Evolutionary conservation across 257 asterid species (phyloP), one percentile per base, ranked within the genome.

Genomic region (Orobanche coerulescens): DNA sequence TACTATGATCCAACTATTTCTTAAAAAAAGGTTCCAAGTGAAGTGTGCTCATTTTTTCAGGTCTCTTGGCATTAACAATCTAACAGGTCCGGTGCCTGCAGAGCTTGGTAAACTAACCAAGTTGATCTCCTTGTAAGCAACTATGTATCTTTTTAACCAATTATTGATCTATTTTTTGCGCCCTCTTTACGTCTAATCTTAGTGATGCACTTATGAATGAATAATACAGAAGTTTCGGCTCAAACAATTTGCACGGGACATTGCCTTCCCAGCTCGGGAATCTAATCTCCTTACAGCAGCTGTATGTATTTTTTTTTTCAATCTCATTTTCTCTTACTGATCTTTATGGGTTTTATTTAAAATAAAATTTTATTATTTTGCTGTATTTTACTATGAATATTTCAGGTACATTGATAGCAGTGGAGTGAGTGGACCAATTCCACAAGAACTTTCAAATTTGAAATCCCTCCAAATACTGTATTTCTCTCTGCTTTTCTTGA

Each of bases 381-480:
- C 1, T 30, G 8, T 37, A 37, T 16, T 2, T 59, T 25, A 25
- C 56, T n/a, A n/a, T 60, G 48, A 48, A 42, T 50, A 63, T 61
- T 65, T 64, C 63, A 84, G 93, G 78, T 84, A 84, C 58, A 81
- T 84, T 10, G 88, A 84, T 55, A 79, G 88, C 78, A 79, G 88
- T 64, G 88, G 88, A 62, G 67, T 84, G 73, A 73, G 79, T 57
- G 93, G 88, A 61, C 81, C 79, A 12, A 79, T 81, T 69, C 93
- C 86, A 55, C 68, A 23, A 51, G 80, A 81, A 64, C 39, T 84
- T 10, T 84, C 88, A 14, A 81, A 67, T 31, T 60, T 79, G 71
- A 75, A 65, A 69, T 68, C 81, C 14, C 83, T 84, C 61, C 73
- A 47, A 0, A 79, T 6, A 50, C 68, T 78, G 86, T 84, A 81